Evolutionary conservation across 2,329 filamentous ascomycete genomes (phyloP), one percentile per base, ranked within the genome.

Genomic region (Scedosporium apiospermum): DNA sequence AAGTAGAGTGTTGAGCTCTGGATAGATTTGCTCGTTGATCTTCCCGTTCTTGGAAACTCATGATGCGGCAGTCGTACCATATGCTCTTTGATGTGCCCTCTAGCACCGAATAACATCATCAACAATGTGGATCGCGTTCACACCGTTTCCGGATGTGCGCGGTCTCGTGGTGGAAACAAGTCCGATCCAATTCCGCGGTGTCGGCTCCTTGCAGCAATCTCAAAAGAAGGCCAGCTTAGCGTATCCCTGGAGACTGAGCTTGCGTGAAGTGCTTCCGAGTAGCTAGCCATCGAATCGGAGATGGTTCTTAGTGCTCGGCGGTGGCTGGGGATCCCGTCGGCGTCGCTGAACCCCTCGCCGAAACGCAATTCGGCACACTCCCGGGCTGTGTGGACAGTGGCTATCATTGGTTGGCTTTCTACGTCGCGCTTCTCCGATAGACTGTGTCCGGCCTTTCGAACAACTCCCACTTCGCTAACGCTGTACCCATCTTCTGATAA

Each of bases 151-250:
- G 21, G 58, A 60, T 23, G 21, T 46, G 41, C 2, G 7, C 44
- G 58, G 38, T 10, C 27, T 18, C 38, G 34, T 16, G 18, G 58
- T 18, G 14, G 16, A 46, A 21, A 16, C 27, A 60, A 12, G 58
- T 60, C 58, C 58, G 58, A 18, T 23, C 65, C 66, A 21, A 63
- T 66, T 6, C 66, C 65, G 23, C 64, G 64, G 1, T 64, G 62
- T 16, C 65, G 63, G 2, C 62, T 55, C 38, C 58, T 26, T 46
- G 58, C 14, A 18, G 34, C 26, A 41, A 16, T 42, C 58, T 27
- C 10, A 60, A 46, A 49, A 26, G 34, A 38, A 9, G 14, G 14
- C 3, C 26, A 12, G 49, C 46, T 9, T 44, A 60, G 12, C 6
- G 23, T 14, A 9, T 14, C 51, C 12, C 23, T 26, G 2, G 18